phyloP scores from a whole-genome alignment of 2,329 filamentous ascomycete species.

The Exophiala phaeomuriformis region DNA sequence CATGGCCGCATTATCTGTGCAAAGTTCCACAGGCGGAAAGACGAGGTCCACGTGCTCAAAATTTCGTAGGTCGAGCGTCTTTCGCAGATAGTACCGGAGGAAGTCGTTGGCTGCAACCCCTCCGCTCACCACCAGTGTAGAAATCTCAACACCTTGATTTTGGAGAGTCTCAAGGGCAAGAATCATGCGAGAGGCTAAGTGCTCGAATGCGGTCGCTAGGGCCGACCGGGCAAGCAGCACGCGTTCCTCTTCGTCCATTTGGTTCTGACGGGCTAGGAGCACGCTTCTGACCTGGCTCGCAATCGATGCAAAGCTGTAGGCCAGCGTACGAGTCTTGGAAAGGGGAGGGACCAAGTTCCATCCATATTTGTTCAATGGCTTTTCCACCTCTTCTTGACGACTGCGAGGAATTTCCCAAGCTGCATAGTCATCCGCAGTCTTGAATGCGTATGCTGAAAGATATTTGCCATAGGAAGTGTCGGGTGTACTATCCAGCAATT shows the following conservation, averaged over 20 bases:
- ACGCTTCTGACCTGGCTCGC: slow-evolving; percentile 55
- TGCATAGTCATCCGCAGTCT: slow-evolving; percentile 35
- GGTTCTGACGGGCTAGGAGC: slow-evolving; percentile 27
- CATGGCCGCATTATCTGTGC: slow-evolving; percentile 97
- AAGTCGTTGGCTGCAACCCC: slow-evolving; percentile 84
- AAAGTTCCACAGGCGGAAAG: slow-evolving; percentile 69
- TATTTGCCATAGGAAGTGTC: slow-evolving; percentile 72
- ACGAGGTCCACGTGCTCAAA: slow-evolving; percentile 55
- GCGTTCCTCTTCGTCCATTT: slow-evolving; percentile 52
- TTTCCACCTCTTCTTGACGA: slow-evolving; percentile 51
- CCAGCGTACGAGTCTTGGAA: slow-evolving; percentile 50
- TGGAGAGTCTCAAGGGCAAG: slow-evolving; percentile 53
- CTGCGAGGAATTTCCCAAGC: slow-evolving; percentile 49
- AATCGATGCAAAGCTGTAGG: slow-evolving; percentile 69
- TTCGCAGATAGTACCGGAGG: slow-evolving; percentile 58
- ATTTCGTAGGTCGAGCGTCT: slow-evolving; percentile 60
- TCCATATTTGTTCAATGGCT: slow-evolving; percentile 44
- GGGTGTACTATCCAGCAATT: slow-evolving; percentile 47
- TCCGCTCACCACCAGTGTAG: slow-evolving; percentile 72
- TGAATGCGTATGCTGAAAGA: slow-evolving; percentile 74
- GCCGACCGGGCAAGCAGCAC: slow-evolving; percentile 61
- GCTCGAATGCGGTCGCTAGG: slow-evolving; percentile 80
- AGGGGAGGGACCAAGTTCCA: slow-evolving; percentile 68
- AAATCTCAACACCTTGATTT: slow-evolving; percentile 32
- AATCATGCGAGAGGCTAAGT: slow-evolving; percentile 68